phyloP scores from a whole-genome alignment of 2,329 filamentous ascomycete genomes.

The Paraconiothyrium sp. region DNA sequence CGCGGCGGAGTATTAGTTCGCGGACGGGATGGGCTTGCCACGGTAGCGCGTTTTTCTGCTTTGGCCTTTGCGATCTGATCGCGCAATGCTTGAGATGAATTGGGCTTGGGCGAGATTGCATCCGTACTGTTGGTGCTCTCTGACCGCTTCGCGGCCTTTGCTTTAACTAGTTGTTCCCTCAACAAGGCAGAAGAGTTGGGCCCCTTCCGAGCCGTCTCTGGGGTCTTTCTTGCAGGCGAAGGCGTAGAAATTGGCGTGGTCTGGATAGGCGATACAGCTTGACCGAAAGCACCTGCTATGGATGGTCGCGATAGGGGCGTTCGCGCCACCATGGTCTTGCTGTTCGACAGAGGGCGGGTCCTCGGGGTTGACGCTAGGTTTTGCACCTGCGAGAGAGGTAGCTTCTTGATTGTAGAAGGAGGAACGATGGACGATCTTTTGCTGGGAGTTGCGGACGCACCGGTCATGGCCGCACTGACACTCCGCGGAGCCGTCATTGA shows the following conservation, averaged over 20 bases:
- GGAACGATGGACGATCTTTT: slow-evolving; percentile 44
- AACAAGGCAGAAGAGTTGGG: slow-evolving; percentile 81
- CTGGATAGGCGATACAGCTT: slow-evolving; percentile 42
- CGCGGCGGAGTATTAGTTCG: slow-evolving; percentile 41
- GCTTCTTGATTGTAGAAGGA: slow-evolving; percentile 41
- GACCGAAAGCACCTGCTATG: slow-evolving; percentile 46
- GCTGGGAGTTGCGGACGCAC: slow-evolving; percentile 40
- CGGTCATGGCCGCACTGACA: slow-evolving; percentile 41
- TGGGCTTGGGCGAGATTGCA: slow-evolving; percentile 55
- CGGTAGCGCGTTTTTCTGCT: slow-evolving; percentile 67
- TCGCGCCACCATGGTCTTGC: slow-evolving; percentile 49
- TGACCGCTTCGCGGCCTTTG: slow-evolving; percentile 76
- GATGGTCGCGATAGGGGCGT: slow-evolving; percentile 45
- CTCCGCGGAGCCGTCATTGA: slow-evolving; percentile 50
- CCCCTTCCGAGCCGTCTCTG: slow-evolving; percentile 48
- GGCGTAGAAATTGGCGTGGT: slow-evolving; percentile 27
- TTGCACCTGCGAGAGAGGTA: slow-evolving; percentile 36
- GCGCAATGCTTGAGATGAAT: slow-evolving; percentile 81
- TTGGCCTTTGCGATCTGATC: slow-evolving; percentile 95
- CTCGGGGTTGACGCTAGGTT: slow-evolving; percentile 41
- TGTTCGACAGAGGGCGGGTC: slow-evolving; percentile 42
- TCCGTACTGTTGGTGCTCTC: slow-evolving; percentile 19
- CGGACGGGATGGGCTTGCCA: slow-evolving; percentile 28
- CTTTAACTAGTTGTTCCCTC: slow-evolving; percentile 90
- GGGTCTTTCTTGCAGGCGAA: slow-evolving; percentile 43